Evolutionary conservation across 2,329 filamentous ascomycete genomes (phyloP).

Genomic region (Leptosphaerulina australis): DNA sequence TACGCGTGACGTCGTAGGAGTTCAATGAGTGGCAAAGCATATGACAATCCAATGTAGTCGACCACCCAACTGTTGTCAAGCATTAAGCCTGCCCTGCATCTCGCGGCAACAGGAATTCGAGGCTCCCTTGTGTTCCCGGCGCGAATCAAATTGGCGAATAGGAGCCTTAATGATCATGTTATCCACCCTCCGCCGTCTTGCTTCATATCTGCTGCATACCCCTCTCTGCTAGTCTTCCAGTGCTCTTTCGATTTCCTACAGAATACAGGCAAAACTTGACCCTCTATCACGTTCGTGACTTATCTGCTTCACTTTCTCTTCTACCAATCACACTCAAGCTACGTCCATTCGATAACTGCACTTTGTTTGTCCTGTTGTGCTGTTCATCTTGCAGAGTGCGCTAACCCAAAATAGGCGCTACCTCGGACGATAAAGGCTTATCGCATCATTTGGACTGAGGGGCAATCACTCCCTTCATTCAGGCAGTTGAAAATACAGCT

Average conservation of each 20-base stretch:
- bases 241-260: constrained; percentile 20
- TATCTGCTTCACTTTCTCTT: background rate
- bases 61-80: constrained; percentile 20
- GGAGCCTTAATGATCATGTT: constrained; percentile 34
- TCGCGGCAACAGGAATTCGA: constrained; percentile 22
- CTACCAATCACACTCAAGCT: background rate
- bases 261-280: constrained; percentile 11
- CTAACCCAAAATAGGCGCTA: constrained; percentile 30
- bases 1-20: constrained; percentile 43
- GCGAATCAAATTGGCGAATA: constrained; percentile 32
- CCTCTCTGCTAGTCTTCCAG: constrained; percentile 30
- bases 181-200: too few relatives aligned
- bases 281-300: constrained; percentile 1
- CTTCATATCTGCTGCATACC: too few relatives aligned
- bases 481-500: constrained; percentile 5
- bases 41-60: constrained; percentile 33
- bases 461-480: constrained; percentile 24
- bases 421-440: constrained; percentile 45
- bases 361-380: constrained; percentile 12
- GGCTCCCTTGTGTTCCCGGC: constrained; percentile 22
- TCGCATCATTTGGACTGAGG: constrained; percentile 35
- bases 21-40: constrained; percentile 30
- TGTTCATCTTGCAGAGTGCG: constrained; percentile 19
- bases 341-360: background rate
- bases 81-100: constrained; percentile 15